Evolutionary conservation across 2,329 filamentous ascomycete genomes (phyloP).

Genomic region (Paraconiothyrium brasiliense): DNA sequence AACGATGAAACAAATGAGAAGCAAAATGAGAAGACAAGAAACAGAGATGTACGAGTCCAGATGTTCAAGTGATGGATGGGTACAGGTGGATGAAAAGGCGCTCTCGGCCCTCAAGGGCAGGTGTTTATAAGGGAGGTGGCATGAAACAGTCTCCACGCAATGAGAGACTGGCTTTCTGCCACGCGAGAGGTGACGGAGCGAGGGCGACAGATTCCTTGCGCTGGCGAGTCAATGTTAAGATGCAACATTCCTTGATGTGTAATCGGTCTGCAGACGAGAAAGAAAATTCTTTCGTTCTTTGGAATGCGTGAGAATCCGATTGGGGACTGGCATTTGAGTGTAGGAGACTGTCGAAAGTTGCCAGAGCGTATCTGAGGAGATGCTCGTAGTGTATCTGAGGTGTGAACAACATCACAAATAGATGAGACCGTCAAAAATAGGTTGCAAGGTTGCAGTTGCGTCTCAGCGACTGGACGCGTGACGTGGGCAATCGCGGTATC

Average conservation of each 20-base stretch:
- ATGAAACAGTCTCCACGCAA: conserved; percentile 35
- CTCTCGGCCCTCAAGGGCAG: conserved; percentile 13
- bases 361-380: conserved; percentile 18
- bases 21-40: conserved; percentile 14
- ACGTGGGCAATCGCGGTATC: conserved; percentile 20
- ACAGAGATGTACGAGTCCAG: conserved; percentile 11
- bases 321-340: background rate
- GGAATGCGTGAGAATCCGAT: background rate
- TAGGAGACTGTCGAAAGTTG: background rate
- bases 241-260: conserved; percentile 38
- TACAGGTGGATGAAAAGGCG: conserved; percentile 9
- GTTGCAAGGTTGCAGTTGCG: background rate
- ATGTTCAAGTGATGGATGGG: background rate
- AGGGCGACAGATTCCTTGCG: conserved; percentile 44
- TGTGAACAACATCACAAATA: background rate
- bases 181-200: conserved; percentile 18
- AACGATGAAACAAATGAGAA: conserved; percentile 5
- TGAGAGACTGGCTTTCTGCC: conserved; percentile 21
- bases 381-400: background rate
- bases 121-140: conserved; percentile 25
- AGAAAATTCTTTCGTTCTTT: conserved; percentile 19
- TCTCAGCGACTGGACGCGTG: conserved; percentile 16
- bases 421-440: background rate
- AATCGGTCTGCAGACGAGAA: conserved; percentile 10
- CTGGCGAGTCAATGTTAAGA: conserved; percentile 31